Percentiles rank a stretch among this genome's conserved stretches.
These are phyloP conservation scores for Cladosporium colombiae DNA, from an alignment of 2,329 filamentous ascomycete species.

Conservation along the genomic window DNA sequence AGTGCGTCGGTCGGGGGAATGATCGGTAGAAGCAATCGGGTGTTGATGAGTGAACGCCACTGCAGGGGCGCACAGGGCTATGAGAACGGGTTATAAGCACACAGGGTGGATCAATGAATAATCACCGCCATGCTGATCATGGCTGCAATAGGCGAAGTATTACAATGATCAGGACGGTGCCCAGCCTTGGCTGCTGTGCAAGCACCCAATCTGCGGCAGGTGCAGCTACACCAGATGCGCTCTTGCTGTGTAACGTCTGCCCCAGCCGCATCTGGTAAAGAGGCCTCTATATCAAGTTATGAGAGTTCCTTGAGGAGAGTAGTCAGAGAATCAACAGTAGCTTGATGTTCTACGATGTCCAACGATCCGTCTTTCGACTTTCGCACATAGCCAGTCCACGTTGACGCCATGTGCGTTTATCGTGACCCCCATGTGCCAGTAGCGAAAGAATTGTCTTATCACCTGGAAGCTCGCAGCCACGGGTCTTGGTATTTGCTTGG, in stretches of 20 bases:
- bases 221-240: slow-evolving; percentile 12
- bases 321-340: not conserved
- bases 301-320: not conserved
- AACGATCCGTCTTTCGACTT: not conserved
- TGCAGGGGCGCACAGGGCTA: not conserved
- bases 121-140: not conserved
- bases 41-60: not conserved
- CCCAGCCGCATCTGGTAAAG: not conserved
- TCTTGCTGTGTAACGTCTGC: not conserved
- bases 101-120: not conserved
- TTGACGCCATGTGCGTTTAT: not conserved
- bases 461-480: slow-evolving; percentile 11
- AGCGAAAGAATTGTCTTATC: slow-evolving; percentile 4
- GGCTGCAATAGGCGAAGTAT: not conserved
- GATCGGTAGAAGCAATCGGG: not conserved
- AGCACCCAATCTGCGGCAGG: slow-evolving; percentile 10
- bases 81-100: not conserved
- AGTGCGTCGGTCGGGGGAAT: not conserved
- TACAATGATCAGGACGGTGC: not conserved
- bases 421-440: not conserved
- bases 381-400: not conserved
- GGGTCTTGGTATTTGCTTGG: slow-evolving; percentile 12
- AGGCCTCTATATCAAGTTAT: not conserved
- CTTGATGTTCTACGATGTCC: not conserved
- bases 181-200: slow-evolving; percentile 1